Base-by-base conservation (phyloP, 1,284 basidiomycete genomes). In the Mycena sp. region DNA sequence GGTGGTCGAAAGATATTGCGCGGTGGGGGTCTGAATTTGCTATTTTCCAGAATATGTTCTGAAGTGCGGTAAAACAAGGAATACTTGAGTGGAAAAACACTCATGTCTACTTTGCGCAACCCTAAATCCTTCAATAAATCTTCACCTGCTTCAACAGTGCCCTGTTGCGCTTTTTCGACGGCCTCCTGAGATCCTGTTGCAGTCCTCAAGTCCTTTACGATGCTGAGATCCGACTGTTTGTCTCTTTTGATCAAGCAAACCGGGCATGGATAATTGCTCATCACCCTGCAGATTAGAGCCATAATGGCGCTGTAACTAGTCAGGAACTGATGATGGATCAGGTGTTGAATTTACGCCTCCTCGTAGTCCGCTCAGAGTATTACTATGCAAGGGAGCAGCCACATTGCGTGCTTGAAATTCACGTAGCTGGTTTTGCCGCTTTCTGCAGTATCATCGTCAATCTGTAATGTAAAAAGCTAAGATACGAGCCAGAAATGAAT, bases 1-100 rank as follows among this genome's bases (percentile, higher is more conserved):
- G 72, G 2, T 54, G 54, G 22, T 78, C 75, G 56, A 75, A 74
- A 13, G 71, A 75, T 2, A 72, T 34, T 1, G 72, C 76, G 8
- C 41, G 8, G 61, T 76, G 69, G 7, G 75, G 73, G 39, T 77
- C 72, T 9, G 69, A 72, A 57, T 75, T 16, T 1, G 59, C 44
- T 13, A 77, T 18, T 6, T 50, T 34, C 56, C 64, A 64, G 39
- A 76, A 74, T 6, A 64, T 55, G 46, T 74, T 74, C 72, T 73
- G 41, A 38, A 34, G 34, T 2, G 18, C 7, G 39, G 46, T 46
- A 41, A 44, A 11, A 16, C 9, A 62, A 61, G 54, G 18, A 48
- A 39, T 38, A 18, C 20, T 14, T n/a, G 48, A 30, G 14, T 3
- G 11, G 3, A 54, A 8, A 54, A 41, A 20, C 18, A 62, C 46